phyloP scores from a whole-genome alignment of 352 stramenopile species.

The Pythium rishiriense region DNA sequence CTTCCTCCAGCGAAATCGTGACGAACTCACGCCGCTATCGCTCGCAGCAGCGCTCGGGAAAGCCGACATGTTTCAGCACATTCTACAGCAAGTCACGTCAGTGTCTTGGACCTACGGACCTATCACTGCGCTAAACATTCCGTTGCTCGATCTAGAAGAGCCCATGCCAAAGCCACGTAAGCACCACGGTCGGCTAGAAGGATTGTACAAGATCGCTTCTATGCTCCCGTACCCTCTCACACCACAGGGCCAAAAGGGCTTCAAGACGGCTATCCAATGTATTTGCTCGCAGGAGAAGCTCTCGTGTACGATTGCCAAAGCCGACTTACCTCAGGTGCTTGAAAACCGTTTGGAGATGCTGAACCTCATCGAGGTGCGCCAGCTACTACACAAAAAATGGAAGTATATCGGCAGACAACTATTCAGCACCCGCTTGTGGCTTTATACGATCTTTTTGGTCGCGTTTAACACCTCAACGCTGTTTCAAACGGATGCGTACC shows the following conservation, averaged over 20 bases:
- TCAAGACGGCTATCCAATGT: slow-evolving; percentile 56
- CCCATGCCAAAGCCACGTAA: slow-evolving; percentile 14
- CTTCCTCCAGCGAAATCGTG: slow-evolving; percentile 47
- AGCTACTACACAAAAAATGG: slow-evolving; percentile 62
- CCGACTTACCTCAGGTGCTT: slow-evolving; percentile 32
- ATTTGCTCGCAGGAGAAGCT: slow-evolving; percentile 54
- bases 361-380: slow-evolving; percentile 49
- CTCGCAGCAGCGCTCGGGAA: slow-evolving; percentile 56
- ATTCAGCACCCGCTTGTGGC: slow-evolving; percentile 40
- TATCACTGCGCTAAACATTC: slow-evolving; percentile 53
- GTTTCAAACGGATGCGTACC: slow-evolving; percentile 40
- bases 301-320: slow-evolving; percentile 38
- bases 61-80: slow-evolving; percentile 55
- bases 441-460: slow-evolving; percentile 41
- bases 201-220: slow-evolving; percentile 5
- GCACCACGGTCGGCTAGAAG: background rate
- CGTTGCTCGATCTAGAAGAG: slow-evolving; percentile 57
- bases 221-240: slow-evolving; percentile 37
- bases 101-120: slow-evolving; percentile 59
- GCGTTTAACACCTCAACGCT: slow-evolving; percentile 53
- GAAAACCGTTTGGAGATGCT: slow-evolving; percentile 55
- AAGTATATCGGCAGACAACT: slow-evolving; percentile 55
- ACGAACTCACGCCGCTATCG: slow-evolving; percentile 57
- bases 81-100: slow-evolving; percentile 46
- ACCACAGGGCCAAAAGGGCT: slow-evolving; percentile 35